Evolutionary conservation across 192 early-diverging fungal genomes (phyloP).

Genomic region (Diversispora epigaea): DNA sequence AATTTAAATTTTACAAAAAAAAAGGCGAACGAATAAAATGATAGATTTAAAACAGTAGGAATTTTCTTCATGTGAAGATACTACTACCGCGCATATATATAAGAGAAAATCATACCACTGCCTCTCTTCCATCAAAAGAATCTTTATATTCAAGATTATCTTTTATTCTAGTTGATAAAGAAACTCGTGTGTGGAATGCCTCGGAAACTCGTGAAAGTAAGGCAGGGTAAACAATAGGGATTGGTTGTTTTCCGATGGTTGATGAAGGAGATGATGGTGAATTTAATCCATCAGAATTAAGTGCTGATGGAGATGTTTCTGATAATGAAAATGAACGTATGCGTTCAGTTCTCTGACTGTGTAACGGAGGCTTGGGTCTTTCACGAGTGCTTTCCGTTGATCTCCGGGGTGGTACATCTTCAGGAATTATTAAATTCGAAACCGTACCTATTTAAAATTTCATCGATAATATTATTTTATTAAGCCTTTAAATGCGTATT

Average conservation of each 20-base stretch:
- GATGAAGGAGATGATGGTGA: slow-evolving; percentile 19
- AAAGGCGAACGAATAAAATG: slow-evolving; percentile 14
- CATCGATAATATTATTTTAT: slow-evolving; percentile 23
- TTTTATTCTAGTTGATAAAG: slow-evolving; percentile 63
- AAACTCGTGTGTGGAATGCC: slow-evolving; percentile 59
- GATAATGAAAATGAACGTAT: slow-evolving; percentile 35
- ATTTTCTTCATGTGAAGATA: too few species aligned
- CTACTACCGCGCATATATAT: not conserved
- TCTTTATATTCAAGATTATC: slow-evolving; percentile 81
- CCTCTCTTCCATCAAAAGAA: slow-evolving; percentile 85
- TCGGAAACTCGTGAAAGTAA: slow-evolving; percentile 70
- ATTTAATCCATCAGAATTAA: slow-evolving; percentile 17
- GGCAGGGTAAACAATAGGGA: slow-evolving; percentile 68
- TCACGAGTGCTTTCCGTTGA: slow-evolving; percentile 41
- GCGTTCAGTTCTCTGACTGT: slow-evolving; percentile 8
- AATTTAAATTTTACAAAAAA: too few species aligned
- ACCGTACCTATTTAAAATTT: slow-evolving; percentile 10
- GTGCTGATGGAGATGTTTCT: slow-evolving; percentile 23
- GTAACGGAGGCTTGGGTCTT: slow-evolving; percentile 14
- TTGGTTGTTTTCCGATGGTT: not conserved
- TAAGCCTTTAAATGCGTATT: not conserved
- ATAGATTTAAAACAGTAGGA: not conserved
- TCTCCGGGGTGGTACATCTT: slow-evolving; percentile 4
- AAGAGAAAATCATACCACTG: slow-evolving; percentile 62
- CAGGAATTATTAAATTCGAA: slow-evolving; percentile 17